Percentiles rank a stretch among this genome's conserved stretches.
Evolutionary conservation across 495 filamentous ascomycete genomes (phyloP).

Genomic region (Corynascus novoguineensis): DNA sequence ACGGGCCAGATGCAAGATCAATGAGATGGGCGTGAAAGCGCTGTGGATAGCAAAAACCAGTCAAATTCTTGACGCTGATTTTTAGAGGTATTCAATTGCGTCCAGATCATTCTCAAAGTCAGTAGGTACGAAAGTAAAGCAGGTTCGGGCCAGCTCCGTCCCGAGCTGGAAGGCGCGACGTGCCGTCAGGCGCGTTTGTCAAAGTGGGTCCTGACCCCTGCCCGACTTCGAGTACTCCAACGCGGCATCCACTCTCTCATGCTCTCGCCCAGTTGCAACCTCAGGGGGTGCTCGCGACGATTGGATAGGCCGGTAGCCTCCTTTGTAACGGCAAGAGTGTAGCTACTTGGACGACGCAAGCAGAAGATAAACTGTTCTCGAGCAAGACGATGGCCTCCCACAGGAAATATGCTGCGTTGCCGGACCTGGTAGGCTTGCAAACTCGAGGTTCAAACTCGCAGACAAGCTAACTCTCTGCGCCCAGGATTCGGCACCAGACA

Average conservation of each 20-base stretch:
- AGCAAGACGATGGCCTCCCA: conserved; percentile 44
- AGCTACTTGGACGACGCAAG: too few relatives aligned
- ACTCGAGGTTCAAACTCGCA: conserved; percentile 15
- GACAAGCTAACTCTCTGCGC: conserved; percentile 6
- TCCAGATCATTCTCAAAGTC: too few relatives aligned
- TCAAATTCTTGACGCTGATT: too few relatives aligned
- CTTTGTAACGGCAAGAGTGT: too few relatives aligned
- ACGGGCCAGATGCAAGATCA: too few relatives aligned
- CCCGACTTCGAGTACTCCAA: too few relatives aligned
- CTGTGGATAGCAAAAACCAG: too few relatives aligned
- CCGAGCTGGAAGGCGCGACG: not conserved
- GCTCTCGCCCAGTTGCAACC: not conserved
- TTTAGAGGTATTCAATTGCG: too few relatives aligned
- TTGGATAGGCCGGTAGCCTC: not conserved
- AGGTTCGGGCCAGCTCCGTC: not conserved
- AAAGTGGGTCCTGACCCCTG: not conserved
- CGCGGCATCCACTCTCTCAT: not conserved
- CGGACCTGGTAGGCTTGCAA: conserved; percentile 61
- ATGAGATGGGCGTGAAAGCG: too few relatives aligned
- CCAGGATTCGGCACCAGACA: conserved; percentile 84
- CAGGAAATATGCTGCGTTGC: conserved; percentile 77
- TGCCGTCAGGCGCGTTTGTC: not conserved
- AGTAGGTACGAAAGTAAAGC: too few relatives aligned
- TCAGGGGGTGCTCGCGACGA: not conserved
- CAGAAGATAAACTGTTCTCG: not conserved